Evolutionary conservation across 805 yeast species (phyloP), one percentile per base, ranked within the genome.

Genomic region (Candida awuae): DNA sequence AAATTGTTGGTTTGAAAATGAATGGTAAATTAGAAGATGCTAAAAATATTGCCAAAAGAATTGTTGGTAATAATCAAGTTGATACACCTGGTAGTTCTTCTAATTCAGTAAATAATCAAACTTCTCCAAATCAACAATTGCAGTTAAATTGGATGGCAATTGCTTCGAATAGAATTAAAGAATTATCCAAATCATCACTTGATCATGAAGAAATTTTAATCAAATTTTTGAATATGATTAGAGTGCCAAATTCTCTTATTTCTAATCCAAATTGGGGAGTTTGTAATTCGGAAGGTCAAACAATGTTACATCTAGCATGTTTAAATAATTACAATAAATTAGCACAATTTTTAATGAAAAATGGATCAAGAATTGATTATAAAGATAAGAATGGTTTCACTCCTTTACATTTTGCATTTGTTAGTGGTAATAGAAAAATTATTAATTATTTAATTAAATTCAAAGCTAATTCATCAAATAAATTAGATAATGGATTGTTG

Each of bases 1-100:
- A 92, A 56, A 92, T 92, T 51, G 96, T 92, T 29, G 98, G 98
- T 2, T 68, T 88, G 61, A 90, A 90, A 63, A 87, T 90, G 96
- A 88, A 86, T 55, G 98, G 97, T 42, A 80, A 81, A 53, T 66
- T 92, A 42, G 97, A 92, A 55, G 97, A 90, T 60, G 97, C 97
- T 2, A 77, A 84, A 49, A 87, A 86, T 54, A 84, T 92, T 51
- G 97, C 97, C 1, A 81, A 82, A 58, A 70, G 95, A 47, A 86
- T 92, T 48, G 87, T 90, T 38, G 94, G 92, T 10, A 71, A 75
- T 37, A 77, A 63, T 38, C 41, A 37, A 34, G 20, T 34, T 17
- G 38, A 29, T 4, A n/a, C n/a, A n/a, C n/a, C n/a, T n/a, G n/a
- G n/a, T n/a, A n/a, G n/a, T n/a, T 32, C 38, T 4, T 22, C 43